Evolutionary conservation across 345 rosid species (phyloP), one percentile per base, ranked within the genome.

Genomic region (Citrus unshiu): DNA sequence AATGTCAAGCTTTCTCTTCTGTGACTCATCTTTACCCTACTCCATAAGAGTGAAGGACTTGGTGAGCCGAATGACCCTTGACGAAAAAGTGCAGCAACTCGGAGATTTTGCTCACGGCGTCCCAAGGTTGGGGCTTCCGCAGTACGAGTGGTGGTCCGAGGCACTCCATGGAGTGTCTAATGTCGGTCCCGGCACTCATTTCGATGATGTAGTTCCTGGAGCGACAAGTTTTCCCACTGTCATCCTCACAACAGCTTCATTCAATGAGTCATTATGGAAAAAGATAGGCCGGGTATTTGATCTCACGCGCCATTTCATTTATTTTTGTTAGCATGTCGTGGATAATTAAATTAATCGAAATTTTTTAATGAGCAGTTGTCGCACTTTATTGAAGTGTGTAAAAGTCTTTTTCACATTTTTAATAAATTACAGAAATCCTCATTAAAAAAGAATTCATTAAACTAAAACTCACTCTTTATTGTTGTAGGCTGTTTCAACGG

Each of bases 81-180:
- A 5, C 0, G 89, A 86, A 75, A 86, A 88, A 35, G 85, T 77
- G 0, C 54, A 2, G 10, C 88, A 82, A 37, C 72, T 84, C 1
- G 86, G 88, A 6, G 16, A 84, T 51, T 59, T 1, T 8, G 78
- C 81, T 13, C 12, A 67, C 51, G 51, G 51, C 16, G 51, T 43
- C 51, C 16, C 51, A 43, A 43, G 51, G 51, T 0, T 43, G 16
- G 51, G 51, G 16, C 51, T 43, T 10, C 51, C 51, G 16, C 9
- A 12, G 43, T 87, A 89, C 29, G 66, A 76, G 78, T 89, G 90
- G 90, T 87, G 90, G 92, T 82, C 86, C 0, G 89, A 87, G 73
- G 92, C 88, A 3, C 77, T 87, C 0, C 90, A 87, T 12, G 90
- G 92, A 0, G 85, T 87, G 12, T 83, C 92, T 34, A 2, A 81